phyloP scores from a whole-genome alignment of 441 rosid genomes.

The Erodium trifolium region DNA sequence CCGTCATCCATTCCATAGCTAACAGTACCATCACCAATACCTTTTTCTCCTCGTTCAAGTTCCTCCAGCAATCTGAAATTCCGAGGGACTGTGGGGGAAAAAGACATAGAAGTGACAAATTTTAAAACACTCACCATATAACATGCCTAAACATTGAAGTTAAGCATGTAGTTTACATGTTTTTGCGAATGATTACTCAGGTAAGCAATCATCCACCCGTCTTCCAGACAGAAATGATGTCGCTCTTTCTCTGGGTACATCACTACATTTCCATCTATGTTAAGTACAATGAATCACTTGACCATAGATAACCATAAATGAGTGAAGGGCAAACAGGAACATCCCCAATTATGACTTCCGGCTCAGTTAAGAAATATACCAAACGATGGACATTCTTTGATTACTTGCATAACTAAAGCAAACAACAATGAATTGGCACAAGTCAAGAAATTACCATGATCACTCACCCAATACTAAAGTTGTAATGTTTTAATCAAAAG shows the following conservation, averaged over 20 bases:
- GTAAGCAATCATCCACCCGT: neutral
- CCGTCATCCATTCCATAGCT: too few species aligned
- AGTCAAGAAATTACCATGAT: neutral
- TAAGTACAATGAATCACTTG: neutral
- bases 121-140: neutral
- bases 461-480: too few species aligned
- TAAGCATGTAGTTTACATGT: neutral
- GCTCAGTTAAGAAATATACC: neutral
- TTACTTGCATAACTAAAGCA: too few species aligned
- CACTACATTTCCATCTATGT: too few species aligned
- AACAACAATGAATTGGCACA: too few species aligned
- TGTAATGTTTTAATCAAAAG: too few species aligned
- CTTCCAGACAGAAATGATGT: too few species aligned
- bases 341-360: neutral
- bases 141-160: neutral
- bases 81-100: constrained; percentile 63
- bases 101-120: constrained; percentile 6
- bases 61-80: constrained; percentile 86
- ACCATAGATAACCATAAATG: neutral
- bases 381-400: neutral
- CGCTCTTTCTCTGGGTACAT: neutral
- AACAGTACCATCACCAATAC: too few species aligned
- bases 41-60: too few species aligned
- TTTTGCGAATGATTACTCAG: neutral
- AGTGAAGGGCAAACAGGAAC: neutral